Base-by-base conservation (phyloP, 768 basidiomycete species). In the Xerocomellus intermedius region DNA sequence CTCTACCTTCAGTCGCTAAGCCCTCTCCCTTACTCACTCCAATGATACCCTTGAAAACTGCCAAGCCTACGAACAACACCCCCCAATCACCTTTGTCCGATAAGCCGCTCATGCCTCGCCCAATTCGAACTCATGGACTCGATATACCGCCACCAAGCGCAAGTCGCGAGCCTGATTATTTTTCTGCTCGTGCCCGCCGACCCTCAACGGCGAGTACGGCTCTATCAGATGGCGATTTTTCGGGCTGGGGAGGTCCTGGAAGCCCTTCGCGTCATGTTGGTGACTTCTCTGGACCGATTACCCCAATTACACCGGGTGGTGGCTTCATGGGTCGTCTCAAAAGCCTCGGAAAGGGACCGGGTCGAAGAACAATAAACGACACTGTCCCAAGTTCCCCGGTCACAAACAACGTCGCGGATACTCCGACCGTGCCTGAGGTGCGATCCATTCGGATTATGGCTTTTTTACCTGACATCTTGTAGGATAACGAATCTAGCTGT, bases 321-420 rank as follows among this genome's bases (percentile, higher is more conserved):
- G 81, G 88, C 2, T 70, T 94, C 50, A 94, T 95, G 81, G 89
- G 91, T 1, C 81, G 88, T 57, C 70, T 94, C 55, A 90, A 86
- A 69, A 85, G 75, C 50, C 82, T 94, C 57, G 87, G 87, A 9
- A 89, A 86, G 70, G 79, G 74, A 48, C 70, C 78, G 45, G 76
- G 74, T 59, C 71, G 74, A 60, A 73, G 48, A 42, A 32, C 52
- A 9, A 19, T 41, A 4, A 66, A 50, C 2, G 70, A 71, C 28
- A 17, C 35, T n/a, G 28, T 49, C 21, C 66, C 64, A 17, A 68
- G 59, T 33, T 70, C 72, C 41, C 65, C 71, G 14, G 54, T 64
- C 26, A 51, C 52, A 32, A 59, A 12, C 42, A 58, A 42, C 49
- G 35, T 46, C 36, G n/a, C 46, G 16, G 69, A 72, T 17, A 48